Conservation (phyloP, 805 yeast species). For the Wickerhamomyces sydowiorum region DNA sequence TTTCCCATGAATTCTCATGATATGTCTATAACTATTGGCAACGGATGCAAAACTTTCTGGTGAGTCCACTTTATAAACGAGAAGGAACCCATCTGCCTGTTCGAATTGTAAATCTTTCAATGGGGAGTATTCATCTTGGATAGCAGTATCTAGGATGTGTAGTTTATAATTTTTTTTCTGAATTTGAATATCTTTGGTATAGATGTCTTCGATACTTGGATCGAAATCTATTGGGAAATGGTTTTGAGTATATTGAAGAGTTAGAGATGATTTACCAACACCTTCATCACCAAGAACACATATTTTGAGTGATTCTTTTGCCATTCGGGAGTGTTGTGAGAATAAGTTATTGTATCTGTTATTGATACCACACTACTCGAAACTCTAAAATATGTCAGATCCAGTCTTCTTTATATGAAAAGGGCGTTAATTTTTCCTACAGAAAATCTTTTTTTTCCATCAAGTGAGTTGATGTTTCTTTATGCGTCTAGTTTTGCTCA, state of each 20-base stretch:
- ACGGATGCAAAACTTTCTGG: constrained; percentile 9
- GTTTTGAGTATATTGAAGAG: constrained; percentile 54
- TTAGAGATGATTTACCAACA: constrained; percentile 63
- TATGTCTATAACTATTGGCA: constrained; percentile 11
- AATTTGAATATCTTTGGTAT: constrained; percentile 47
- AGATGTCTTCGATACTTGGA: constrained; percentile 64
- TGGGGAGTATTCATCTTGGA: constrained; percentile 76
- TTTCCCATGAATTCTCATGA: constrained; percentile 10
- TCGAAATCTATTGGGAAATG: constrained; percentile 64
- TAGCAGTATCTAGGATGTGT: constrained; percentile 72
- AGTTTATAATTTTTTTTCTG: constrained; percentile 46
- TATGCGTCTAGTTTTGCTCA: background rate
- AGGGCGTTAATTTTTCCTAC: background rate
- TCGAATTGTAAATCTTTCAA: constrained; percentile 40
- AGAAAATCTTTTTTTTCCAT: background rate
- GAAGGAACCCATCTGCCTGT: constrained; percentile 18
- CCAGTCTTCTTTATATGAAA: background rate
- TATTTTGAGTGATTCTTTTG: constrained; percentile 4
- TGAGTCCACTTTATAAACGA: constrained; percentile 12
- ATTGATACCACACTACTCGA: no score
- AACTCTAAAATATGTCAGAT: background rate
- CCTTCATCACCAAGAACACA: constrained; percentile 64
- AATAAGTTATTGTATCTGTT: no score
- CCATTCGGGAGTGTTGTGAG: no score
- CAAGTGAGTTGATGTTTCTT: background rate